Evolutionary conservation across 1,139 yeast species (phyloP).

Genomic region (Saccharomyces hybrid): DNA sequence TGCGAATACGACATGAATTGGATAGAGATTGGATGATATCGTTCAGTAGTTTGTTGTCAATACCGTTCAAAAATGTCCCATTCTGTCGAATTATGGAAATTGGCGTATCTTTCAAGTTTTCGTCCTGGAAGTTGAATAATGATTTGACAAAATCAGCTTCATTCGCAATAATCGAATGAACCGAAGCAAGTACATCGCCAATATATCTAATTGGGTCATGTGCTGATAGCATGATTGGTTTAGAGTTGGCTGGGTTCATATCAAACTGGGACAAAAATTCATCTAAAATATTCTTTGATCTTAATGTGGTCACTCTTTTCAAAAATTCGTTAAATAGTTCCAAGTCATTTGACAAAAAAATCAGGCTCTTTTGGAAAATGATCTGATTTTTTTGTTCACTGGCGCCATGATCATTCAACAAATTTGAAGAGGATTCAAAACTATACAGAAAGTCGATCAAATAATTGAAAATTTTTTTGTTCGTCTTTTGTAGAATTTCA

Average conservation of each 20-base stretch:
- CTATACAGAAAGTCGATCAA: conserved; percentile 31
- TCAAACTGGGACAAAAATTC: conserved; percentile 51
- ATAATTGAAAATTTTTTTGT: conserved; percentile 32
- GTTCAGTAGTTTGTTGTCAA: conserved; percentile 30
- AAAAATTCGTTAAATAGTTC: conserved; percentile 45
- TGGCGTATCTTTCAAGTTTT: conserved; percentile 19
- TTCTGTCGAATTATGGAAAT: conserved; percentile 25
- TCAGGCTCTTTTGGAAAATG: conserved; percentile 27
- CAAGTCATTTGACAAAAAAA: conserved; percentile 33
- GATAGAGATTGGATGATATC: conserved; percentile 44
- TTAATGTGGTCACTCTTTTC: conserved; percentile 48
- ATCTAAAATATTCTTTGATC: conserved; percentile 50
- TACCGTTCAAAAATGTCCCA: conserved; percentile 24
- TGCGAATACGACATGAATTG: conserved; percentile 44
- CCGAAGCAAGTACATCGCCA: conserved; percentile 84
- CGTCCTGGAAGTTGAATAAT: conserved; percentile 39
- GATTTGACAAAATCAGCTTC: conserved; percentile 70
- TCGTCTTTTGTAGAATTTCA: conserved; percentile 31
- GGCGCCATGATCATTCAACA: conserved; percentile 8
- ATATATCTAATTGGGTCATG: conserved; percentile 77
- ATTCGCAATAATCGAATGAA: conserved; percentile 82
- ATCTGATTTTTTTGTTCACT: conserved; percentile 13
- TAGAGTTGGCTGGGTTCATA: conserved; percentile 24
- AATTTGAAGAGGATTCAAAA: conserved; percentile 19
- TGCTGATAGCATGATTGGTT: conserved; percentile 56